These are phyloP conservation scores for Alternaria novae-zelandiae DNA, from an alignment of 2,329 filamentous ascomycete species.

Conservation along the genomic window DNA sequence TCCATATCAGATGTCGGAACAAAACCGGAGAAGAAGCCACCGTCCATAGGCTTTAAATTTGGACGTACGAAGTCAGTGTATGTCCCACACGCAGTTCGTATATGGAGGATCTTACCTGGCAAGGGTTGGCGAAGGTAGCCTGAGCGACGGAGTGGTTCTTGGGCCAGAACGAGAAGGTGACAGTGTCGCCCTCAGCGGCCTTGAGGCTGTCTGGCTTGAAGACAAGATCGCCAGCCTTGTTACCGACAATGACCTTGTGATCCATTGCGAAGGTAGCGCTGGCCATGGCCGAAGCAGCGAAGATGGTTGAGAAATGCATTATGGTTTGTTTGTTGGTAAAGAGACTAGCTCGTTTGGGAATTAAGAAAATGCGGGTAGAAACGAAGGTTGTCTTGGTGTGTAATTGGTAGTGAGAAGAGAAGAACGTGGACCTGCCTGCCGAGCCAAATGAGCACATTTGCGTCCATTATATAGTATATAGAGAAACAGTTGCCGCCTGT, in stretches of 20 bases:
- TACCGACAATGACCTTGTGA: conserved; percentile 42
- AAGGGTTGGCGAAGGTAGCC: conserved; percentile 43
- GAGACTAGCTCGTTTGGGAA: conserved; percentile 44
- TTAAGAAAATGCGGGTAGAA: conserved; percentile 20
- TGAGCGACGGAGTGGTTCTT: conserved; percentile 50
- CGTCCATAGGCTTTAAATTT: conserved; percentile 25
- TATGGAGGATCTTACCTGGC: conserved; percentile 16
- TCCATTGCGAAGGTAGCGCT: conserved; percentile 41
- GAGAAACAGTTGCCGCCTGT: conserved; percentile 34
- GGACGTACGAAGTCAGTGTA: neutral
- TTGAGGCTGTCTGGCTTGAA: conserved; percentile 46
- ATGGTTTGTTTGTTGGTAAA: conserved; percentile 37
- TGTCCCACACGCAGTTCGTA: neutral
- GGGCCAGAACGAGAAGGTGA: conserved; percentile 49
- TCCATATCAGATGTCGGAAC: conserved; percentile 36
- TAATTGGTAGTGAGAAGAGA: conserved; percentile 41
- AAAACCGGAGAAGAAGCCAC: conserved; percentile 49
- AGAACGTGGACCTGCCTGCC: conserved; percentile 46
- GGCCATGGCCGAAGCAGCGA: conserved; percentile 40
- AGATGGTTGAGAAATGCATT: conserved; percentile 49
- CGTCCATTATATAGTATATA: conserved; percentile 44
- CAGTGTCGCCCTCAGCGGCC: conserved; percentile 46
- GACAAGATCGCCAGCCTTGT: conserved; percentile 30
- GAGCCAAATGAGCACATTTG: conserved; percentile 40
- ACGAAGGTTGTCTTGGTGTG: conserved; percentile 31